These are phyloP conservation scores for Pyricularia pennisetigena DNA, from an alignment of 2,329 filamentous ascomycete genomes.

Conservation along the genomic window DNA sequence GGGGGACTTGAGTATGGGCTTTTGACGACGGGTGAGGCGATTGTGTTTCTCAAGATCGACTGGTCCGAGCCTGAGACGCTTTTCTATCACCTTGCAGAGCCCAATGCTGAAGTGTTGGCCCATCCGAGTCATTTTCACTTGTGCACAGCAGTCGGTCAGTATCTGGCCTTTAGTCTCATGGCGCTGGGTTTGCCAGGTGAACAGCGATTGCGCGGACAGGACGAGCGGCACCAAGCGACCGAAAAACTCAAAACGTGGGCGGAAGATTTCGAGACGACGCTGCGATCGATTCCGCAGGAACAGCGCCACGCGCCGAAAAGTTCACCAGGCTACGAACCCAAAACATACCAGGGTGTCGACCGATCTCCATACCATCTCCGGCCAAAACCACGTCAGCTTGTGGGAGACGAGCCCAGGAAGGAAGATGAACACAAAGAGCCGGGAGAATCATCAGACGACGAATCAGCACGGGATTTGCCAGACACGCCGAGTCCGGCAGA, in stretches of 20 bases:
- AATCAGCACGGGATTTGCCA: neutral
- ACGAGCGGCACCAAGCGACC: too few relatives aligned
- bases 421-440: neutral
- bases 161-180: slow-evolving; percentile 19
- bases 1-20: slow-evolving; percentile 31
- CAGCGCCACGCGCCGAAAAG: neutral
- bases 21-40: slow-evolving; percentile 30
- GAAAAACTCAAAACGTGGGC: too few relatives aligned
- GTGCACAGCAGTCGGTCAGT: slow-evolving; percentile 18
- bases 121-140: slow-evolving; percentile 11
- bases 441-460: neutral
- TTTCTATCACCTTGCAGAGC: slow-evolving; percentile 21
- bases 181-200: slow-evolving; percentile 12
- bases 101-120: slow-evolving; percentile 13
- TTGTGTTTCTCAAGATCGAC: slow-evolving; percentile 28
- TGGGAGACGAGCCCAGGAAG: neutral
- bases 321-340: neutral
- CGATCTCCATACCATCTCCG: neutral
- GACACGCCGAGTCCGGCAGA: neutral
- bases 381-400: neutral
- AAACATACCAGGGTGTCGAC: neutral
- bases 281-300: neutral
- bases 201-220: too few relatives aligned
- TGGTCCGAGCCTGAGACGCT: slow-evolving; percentile 16
- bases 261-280: neutral